Percentiles rank a stretch among this genome's conserved stretches.
phyloP scores from a whole-genome alignment of 2,329 filamentous ascomycete genomes.

The Amauroascus niger region DNA sequence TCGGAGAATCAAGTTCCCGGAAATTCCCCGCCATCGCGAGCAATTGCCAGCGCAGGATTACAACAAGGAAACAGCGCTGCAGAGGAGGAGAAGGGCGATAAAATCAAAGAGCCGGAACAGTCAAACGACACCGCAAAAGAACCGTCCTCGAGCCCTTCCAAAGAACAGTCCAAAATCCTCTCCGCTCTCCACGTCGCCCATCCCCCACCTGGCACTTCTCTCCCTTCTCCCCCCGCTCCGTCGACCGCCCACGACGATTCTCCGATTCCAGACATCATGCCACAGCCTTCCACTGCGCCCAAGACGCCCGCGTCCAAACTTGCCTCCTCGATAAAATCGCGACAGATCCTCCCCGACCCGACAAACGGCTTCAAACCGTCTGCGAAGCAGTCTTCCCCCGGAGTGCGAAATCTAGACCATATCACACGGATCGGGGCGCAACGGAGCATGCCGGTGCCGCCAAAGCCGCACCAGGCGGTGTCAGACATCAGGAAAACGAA shows the following conservation, averaged over 20 bases:
- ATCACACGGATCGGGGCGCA: constrained; percentile 9
- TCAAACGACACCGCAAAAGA: background rate
- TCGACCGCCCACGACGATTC: background rate
- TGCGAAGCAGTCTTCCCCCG: constrained; percentile 1
- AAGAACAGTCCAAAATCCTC: constrained; percentile 3
- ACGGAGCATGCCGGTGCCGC: background rate
- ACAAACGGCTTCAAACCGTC: constrained; percentile 3
- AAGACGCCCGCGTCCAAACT: constrained; percentile 9
- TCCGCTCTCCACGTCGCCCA: constrained; percentile 1
- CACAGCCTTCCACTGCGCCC: background rate
- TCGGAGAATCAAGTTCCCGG: background rate
- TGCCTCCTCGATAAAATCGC: constrained; percentile 5
- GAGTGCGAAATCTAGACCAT: constrained; percentile 2
- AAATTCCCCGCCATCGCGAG: background rate
- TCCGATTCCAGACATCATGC: background rate
- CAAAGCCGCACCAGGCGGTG: background rate
- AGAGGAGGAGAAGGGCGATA: background rate
- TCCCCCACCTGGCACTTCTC: background rate
- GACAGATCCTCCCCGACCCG: constrained; percentile 4
- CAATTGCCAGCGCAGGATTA: background rate
- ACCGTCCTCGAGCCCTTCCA: background rate
- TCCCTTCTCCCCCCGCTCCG: background rate
- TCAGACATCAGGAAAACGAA: constrained; percentile 34
- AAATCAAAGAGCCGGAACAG: background rate
- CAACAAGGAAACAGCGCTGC: background rate